Evolutionary conservation across 805 yeast genomes (phyloP), one percentile per base, ranked within the genome.

Genomic region (Wickerhamiella azymoides): DNA sequence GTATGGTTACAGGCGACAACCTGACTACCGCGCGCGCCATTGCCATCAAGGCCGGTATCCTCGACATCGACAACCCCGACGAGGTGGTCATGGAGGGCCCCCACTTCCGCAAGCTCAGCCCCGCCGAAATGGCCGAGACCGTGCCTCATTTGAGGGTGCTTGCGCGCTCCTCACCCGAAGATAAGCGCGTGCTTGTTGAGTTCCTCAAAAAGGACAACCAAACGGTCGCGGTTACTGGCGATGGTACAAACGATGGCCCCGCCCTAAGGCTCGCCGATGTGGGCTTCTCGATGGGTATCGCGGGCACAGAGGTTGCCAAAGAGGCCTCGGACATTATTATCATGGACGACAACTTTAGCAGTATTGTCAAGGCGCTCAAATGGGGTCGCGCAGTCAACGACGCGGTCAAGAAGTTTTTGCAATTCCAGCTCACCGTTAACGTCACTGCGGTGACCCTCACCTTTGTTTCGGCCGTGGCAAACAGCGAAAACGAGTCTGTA

Each of bases 1-100:
- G 96, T 54, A 92, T 92, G 98, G 96, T 92, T 39, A 92, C 99
- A 17, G 99, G 99, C 62, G 99, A 92, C 62, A 89, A 89, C 59
- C 62, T 89, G 47, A 65, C 77, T 38, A 92, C 99, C 2, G 99
- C 98, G 5, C 77, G 75, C 52, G 93, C 97, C 0, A 92, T 92
- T 54, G 85, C 96, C 2, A 67, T 72, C 49, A 80, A 79, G 46
- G 92, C 97, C 67, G 84, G 88, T 48, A 92, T 92, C 44, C 46
- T 52, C 5, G 44, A 52, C 11, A 77, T 72, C 17, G 74, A 74
- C 43, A 61, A 72, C 14, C 73, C 75, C 52, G 74, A 74, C 25
- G 65, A 66, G 32, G 70, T 80, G 13, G 82, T 78, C 48, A 83
- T 92, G 86, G 97, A 92, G 61, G 99, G 99, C 8, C 96, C 97